Percentiles rank a stretch among this genome's conserved stretches.
phyloP scores from a whole-genome alignment of 1,284 basidiomycete genomes.

The Cutaneotrichosporon curvatum region DNA sequence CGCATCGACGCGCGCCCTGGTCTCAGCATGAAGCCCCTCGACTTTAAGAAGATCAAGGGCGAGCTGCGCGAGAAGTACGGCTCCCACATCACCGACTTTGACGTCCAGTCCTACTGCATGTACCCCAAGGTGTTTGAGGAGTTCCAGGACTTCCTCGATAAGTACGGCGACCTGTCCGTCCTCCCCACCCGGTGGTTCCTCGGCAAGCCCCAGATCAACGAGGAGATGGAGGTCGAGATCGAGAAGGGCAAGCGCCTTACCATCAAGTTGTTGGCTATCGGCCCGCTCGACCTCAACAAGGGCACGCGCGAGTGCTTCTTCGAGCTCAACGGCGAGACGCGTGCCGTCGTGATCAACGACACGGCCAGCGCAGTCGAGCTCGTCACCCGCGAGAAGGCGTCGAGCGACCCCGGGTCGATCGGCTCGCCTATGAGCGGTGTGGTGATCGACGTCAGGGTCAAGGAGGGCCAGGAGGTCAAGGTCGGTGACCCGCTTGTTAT shows the following conservation, averaged over 20 bases:
- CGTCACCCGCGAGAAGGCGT: conserved; percentile 84
- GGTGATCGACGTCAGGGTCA: conserved; percentile 93
- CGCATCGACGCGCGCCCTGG: conserved; percentile 92
- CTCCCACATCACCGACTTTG: conserved; percentile 82
- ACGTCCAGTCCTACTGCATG: conserved; percentile 84
- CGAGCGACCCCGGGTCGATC: conserved; percentile 85
- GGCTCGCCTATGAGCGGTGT: conserved; percentile 81
- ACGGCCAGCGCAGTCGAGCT: conserved; percentile 93
- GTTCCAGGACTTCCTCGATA: conserved; percentile 87
- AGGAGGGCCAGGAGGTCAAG: conserved; percentile 94
- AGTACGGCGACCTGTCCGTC: conserved; percentile 92
- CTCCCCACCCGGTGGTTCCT: conserved; percentile 97
- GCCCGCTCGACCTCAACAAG: conserved; percentile 81
- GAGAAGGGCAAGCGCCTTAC: conserved; percentile 97
- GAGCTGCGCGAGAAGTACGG: conserved; percentile 91
- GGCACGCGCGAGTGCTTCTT: conserved; percentile 95
- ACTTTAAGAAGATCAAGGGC: conserved; percentile 93
- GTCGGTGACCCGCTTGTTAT: conserved; percentile 69
- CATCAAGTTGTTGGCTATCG: conserved; percentile 90
- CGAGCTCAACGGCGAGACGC: conserved; percentile 86
- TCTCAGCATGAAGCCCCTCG: conserved; percentile 72
- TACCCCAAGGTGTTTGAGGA: conserved; percentile 85
- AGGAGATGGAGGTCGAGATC: conserved; percentile 95
- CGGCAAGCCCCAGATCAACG: conserved; percentile 79
- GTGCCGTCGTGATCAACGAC: conserved; percentile 90